Base-by-base conservation (phyloP, 164 flowering plant genomes). In the Platanus orientalis region DNA sequence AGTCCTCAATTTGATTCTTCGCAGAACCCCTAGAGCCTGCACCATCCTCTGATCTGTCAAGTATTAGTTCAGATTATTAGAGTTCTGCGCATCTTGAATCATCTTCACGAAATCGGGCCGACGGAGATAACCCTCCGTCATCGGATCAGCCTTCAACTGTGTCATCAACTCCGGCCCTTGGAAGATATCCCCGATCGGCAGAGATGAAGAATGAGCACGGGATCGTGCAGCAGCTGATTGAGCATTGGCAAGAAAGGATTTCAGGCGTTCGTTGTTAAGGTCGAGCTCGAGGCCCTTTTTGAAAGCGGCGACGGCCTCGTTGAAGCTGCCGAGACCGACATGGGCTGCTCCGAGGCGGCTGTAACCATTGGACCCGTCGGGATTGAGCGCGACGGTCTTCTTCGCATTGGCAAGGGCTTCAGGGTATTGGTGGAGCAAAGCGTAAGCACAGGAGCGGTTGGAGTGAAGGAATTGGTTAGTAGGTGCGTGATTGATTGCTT, bases 31-130 rank as follows among this genome's bases (percentile, higher is more conserved):
- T 21, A 94, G 70, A 7, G 86, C 89, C 34, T 84, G 82, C 97
- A 92, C 86, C 78, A 94, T 93, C 64, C 97, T 84, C 78, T 75
- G 93, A 61, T 94, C 99, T 65, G 79, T 65, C 81, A 94, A 62
- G 42, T 94, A 81, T 68, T 80, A 29, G 62, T 88, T 94, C 66
- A 94, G 48, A 66, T 71, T 86, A 60, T 54, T 84, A 25, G 99
- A 97, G 66, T 89, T 91, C 87, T 94, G 99, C 62, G 92, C 65
- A 24, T 94, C 97, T 76, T 88, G 80, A 79, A 94, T 80, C 86
- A 90, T 88, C 60, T 69, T 81, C 52, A 89, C 80, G 60, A 88
- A 94, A 78, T 94, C 97, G 1, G 94, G 96, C 75, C 88, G 96
- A 52, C 86, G 84, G 25, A 94, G 69, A 61, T 39, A 92, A 11